A percentile compares a stretch with the other conserved stretches of the same genome.
phyloP scores from a whole-genome alignment of 2,329 filamentous ascomycete species.

The Diaporthe vexans region DNA sequence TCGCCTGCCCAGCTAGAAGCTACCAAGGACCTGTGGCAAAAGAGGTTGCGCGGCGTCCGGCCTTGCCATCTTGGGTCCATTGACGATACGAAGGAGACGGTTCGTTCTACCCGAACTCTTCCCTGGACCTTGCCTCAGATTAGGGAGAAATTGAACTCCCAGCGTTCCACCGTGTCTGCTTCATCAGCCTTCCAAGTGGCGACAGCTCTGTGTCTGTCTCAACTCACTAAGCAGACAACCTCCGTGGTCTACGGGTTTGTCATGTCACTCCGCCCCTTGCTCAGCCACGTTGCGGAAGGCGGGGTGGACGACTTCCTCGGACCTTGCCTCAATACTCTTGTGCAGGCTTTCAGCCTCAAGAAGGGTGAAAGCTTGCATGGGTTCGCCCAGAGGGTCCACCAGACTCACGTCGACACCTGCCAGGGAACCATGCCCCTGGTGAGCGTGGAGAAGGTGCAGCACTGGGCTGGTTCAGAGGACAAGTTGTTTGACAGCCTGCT shows the following conservation, averaged over 20 bases:
- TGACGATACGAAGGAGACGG: conserved; percentile 20
- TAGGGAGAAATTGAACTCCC: conserved; percentile 33
- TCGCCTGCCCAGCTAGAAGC: conserved; percentile 17
- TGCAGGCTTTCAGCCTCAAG: conserved; percentile 41
- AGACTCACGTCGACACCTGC: conserved; percentile 41
- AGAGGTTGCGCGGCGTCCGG: conserved; percentile 25
- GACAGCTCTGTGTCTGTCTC: conserved; percentile 42
- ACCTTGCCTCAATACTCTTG: conserved; percentile 45
- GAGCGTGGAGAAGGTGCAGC: conserved; percentile 44
- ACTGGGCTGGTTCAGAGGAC: conserved; percentile 44
- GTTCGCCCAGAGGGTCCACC: conserved; percentile 41
- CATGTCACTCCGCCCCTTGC: conserved; percentile 43
- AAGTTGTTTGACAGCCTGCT: conserved; percentile 47
- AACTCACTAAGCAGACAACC: conserved; percentile 35
- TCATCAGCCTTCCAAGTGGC: conserved; percentile 44
- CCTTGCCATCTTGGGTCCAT: conserved; percentile 29
- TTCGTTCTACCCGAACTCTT: conserved; percentile 32
- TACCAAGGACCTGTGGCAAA: conserved; percentile 30
- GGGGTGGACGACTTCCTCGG: conserved; percentile 42
- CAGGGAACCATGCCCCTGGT: conserved; percentile 45
- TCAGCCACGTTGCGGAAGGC: conserved; percentile 32
- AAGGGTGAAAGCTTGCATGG: conserved; percentile 36
- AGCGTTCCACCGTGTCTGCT: conserved; percentile 25
- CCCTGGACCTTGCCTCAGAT: conserved; percentile 33
- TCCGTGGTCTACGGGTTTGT: conserved; percentile 43